phyloP scores from a whole-genome alignment of 371 early-diverging fungal species.

The Mucor saturninus region DNA sequence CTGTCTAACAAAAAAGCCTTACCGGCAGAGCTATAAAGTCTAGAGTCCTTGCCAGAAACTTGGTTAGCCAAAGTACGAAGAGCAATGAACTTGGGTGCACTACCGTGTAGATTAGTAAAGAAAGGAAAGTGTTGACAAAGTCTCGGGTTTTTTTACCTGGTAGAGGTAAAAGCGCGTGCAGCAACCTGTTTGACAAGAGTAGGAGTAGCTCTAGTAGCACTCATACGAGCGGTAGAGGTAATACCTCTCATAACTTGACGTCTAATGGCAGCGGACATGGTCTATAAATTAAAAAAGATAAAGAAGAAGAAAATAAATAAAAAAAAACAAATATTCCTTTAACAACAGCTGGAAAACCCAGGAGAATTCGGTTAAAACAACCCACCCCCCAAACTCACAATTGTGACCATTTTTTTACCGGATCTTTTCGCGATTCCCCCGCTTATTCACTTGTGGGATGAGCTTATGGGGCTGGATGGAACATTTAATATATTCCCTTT shows the following conservation, averaged over 20 bases:
- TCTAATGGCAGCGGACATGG: constrained; percentile 46
- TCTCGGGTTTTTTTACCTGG: constrained; percentile 31
- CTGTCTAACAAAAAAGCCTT: constrained; percentile 23
- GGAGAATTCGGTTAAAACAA: constrained; percentile 35
- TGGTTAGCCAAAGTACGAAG: constrained; percentile 50
- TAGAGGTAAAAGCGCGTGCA: constrained; percentile 44
- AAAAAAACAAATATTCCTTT: constrained; percentile 11
- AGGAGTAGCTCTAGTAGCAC: constrained; percentile 45
- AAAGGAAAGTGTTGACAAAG: too few relatives aligned
- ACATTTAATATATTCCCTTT: too few relatives aligned
- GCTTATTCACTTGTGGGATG: too few relatives aligned
- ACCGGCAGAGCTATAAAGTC: constrained; percentile 69
- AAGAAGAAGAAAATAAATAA: constrained; percentile 9
- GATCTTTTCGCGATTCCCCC: constrained; percentile 14
- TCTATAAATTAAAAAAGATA: constrained; percentile 5
- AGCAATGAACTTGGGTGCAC: constrained; percentile 51
- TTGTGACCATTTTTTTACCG: constrained; percentile 23
- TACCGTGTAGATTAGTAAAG: constrained; percentile 9
- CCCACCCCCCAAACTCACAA: constrained; percentile 11
- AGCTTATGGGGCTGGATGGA: too few relatives aligned
- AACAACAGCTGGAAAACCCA: constrained; percentile 33
- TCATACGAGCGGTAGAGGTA: constrained; percentile 44
- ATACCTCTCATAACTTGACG: constrained; percentile 54
- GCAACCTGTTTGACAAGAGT: constrained; percentile 35
- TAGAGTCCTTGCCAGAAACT: constrained; percentile 37